Evolutionary conservation across 139 green algal genomes (phyloP).

Genomic region (Chlamydomonas asymmetrica): DNA sequence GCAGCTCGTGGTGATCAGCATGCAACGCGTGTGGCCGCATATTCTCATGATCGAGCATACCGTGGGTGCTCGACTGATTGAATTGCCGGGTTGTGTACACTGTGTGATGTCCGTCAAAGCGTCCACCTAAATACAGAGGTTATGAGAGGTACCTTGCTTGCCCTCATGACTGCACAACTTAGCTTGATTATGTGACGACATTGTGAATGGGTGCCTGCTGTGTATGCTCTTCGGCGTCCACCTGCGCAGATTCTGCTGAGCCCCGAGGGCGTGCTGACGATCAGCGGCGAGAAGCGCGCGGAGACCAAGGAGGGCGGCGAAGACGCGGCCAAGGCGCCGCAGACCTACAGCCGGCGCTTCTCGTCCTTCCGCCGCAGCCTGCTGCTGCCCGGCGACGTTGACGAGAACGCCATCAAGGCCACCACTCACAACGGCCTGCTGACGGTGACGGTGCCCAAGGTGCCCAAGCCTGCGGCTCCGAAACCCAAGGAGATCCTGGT

Average conservation of each 20-base stretch:
- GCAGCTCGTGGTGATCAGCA: neutral
- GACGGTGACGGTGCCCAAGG: slow-evolving; percentile 23
- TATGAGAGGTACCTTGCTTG: neutral
- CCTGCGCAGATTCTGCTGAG: slow-evolving; percentile 1
- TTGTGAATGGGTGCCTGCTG: too few relatives aligned
- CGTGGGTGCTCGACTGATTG: neutral
- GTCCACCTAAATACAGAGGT: neutral
- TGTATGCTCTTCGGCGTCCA: too few relatives aligned
- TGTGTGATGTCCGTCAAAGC: too few relatives aligned
- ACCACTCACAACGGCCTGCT: slow-evolving; percentile 21
- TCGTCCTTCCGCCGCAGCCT: slow-evolving; percentile 6
- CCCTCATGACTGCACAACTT: neutral
- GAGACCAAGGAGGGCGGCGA: neutral
- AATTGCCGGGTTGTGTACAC: too few relatives aligned
- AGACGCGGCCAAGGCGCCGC: neutral
- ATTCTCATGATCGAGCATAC: neutral
- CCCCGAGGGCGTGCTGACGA: slow-evolving; percentile 18
- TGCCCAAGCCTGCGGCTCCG: neutral
- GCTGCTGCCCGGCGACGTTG: slow-evolving; percentile 3
- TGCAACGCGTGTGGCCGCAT: neutral
- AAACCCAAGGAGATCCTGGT: too few relatives aligned
- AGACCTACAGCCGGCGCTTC: neutral
- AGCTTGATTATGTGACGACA: neutral
- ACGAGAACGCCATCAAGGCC: neutral
- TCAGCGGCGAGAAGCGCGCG: slow-evolving; percentile 9